Percentiles rank a stretch among this genome's conserved stretches.
Evolutionary conservation across 257 asterid genomes (phyloP).

Genomic region (Solanum pinnatisectum): DNA sequence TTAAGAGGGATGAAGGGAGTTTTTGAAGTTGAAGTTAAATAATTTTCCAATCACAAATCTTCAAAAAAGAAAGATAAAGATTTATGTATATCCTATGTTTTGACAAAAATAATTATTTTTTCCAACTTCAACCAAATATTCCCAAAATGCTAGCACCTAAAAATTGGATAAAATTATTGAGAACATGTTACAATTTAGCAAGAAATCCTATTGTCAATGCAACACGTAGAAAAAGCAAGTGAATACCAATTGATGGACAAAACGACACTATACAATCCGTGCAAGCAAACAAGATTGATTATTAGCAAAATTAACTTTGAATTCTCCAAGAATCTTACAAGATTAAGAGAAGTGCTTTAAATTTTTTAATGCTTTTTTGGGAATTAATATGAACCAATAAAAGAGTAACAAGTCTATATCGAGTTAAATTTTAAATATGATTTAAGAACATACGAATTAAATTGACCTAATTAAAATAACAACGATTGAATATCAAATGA

Average conservation of each 20-base stretch:
- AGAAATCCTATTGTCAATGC: neutral
- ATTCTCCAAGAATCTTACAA: neutral
- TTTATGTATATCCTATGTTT: neutral
- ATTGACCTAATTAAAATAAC: too few species aligned
- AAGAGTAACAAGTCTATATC: neutral
- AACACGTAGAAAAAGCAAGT: neutral
- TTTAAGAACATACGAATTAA: neutral
- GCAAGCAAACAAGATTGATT: neutral
- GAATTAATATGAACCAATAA: neutral
- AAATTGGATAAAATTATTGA: neutral
- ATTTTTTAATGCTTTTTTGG: neutral
- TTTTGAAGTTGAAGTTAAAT: neutral
- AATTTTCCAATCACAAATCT: neutral
- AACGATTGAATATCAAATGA: too few species aligned
- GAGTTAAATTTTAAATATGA: neutral
- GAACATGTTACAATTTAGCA: neutral
- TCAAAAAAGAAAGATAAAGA: neutral
- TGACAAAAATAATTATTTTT: neutral
- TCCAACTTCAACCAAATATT: neutral
- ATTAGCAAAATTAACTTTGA: neutral
- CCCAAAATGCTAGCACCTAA: neutral
- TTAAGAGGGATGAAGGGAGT: neutral
- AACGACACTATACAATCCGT: neutral
- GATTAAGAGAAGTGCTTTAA: neutral
- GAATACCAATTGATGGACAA: neutral